Base-by-base conservation (phyloP, 1,284 basidiomycete species). In the Tilletia horrida region DNA sequence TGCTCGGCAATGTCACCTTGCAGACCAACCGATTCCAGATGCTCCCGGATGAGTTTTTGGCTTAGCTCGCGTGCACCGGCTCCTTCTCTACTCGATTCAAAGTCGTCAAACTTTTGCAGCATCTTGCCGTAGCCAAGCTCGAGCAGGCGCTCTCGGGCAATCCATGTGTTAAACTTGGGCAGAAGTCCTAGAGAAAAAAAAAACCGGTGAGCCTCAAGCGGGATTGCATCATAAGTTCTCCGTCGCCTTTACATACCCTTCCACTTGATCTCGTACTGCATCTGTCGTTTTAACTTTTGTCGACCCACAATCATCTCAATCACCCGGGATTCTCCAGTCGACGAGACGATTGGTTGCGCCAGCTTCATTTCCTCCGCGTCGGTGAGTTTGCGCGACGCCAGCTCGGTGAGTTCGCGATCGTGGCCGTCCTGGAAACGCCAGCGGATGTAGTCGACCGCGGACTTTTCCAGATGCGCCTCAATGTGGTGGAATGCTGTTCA, bases 351-450 rank as follows among this genome's bases (percentile, higher is more conserved):
- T 25, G 94, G 92, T 67, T 88, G 87, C 70, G 95, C 92, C 77
- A 97, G 85, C 76, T 91, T 81, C 9, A 85, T 86, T 82, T 89
- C 88, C 81, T 98, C 95, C 82, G 92, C 94, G 55, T 88, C 87
- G n/a, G 92, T 91, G 72, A 98, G 84, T 45, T 89, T 88, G 72
- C 95, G 92, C 27, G 93, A 95, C 16, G 78, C 80, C 84, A 97
- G 97, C 84, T 96, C 93, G 72, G 96, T 83, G 68, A 97, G 85
- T 84, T 98, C 86, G 89, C 94, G 91, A 86, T 98, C 95, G 83
- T 96, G 91, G 62, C 95, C 96, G 83, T 97, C 94, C 84, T 97
- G 94, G 88, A 94, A 98, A 78, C 95, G 91, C 95, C 95, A 98
- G 84, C 95, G 92, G 77, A 80, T 81, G 73, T 81, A 81, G 62